phyloP scores from a whole-genome alignment of 2,329 filamentous ascomycete genomes.

The Aureobasidium musti region DNA sequence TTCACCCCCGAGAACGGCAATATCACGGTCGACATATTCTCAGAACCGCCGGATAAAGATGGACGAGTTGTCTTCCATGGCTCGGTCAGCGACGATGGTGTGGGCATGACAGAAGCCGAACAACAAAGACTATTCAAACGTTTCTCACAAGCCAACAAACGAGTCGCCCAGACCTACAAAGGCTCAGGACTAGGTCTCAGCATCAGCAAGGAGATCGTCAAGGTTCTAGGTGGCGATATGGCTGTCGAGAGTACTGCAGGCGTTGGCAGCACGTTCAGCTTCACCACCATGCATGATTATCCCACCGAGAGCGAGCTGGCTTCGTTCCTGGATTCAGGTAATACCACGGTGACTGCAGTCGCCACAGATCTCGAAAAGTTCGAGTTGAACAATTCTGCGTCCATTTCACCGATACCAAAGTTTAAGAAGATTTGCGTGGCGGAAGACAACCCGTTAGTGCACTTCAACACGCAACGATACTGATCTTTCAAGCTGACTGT shows the following conservation, averaged over 20 bases:
- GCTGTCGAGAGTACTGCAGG: constrained; percentile 29
- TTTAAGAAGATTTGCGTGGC: constrained; percentile 29
- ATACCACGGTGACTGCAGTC: background rate
- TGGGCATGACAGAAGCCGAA: constrained; percentile 30
- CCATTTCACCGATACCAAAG: background rate
- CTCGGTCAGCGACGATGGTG: constrained; percentile 27
- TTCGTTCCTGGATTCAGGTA: background rate
- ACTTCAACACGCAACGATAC: accelerated
- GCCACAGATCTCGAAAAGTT: constrained; percentile 17
- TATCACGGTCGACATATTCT: constrained; percentile 19
- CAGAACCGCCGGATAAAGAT: background rate
- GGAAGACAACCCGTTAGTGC: constrained; percentile 29
- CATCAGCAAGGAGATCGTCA: constrained; percentile 29
- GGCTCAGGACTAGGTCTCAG: constrained; percentile 29
- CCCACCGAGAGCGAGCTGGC: constrained; percentile 21
- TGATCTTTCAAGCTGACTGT: background rate
- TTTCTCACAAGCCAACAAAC: constrained; percentile 30
- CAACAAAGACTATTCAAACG: constrained; percentile 28
- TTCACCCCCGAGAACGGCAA: constrained; percentile 29
- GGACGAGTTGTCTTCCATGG: constrained; percentile 15
- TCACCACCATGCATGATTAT: constrained; percentile 23
- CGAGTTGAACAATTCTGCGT: background rate
- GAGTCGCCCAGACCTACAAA: constrained; percentile 29
- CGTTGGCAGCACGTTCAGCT: constrained; percentile 29
- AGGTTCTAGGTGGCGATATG: constrained; percentile 28